A percentile compares a stretch with the other conserved stretches of the same genome.
Evolutionary conservation across 78 protist species (phyloP).

Genomic region (Emiliania huxleyi): DNA sequence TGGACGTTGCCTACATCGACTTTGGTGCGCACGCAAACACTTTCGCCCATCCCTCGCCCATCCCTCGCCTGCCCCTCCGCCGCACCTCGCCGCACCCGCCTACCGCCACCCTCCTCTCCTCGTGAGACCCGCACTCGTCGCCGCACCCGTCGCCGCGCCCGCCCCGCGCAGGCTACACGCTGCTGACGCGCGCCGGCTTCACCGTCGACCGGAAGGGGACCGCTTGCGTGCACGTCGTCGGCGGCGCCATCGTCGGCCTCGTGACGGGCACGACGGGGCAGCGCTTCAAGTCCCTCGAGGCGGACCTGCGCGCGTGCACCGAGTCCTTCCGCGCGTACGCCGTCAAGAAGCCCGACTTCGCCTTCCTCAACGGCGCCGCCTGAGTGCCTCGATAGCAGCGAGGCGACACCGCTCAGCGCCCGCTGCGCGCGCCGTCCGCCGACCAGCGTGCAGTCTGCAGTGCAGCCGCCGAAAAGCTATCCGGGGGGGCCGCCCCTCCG

Average conservation of each 20-base stretch:
- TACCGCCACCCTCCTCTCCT: too few species aligned
- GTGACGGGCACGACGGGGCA: background rate
- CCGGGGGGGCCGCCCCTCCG: too few species aligned
- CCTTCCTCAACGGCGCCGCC: background rate
- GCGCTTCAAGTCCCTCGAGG: background rate
- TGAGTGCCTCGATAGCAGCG: too few species aligned
- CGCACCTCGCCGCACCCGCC: too few species aligned
- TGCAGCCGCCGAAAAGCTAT: too few species aligned
- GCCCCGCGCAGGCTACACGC: conserved; percentile 15
- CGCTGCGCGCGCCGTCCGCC: too few species aligned
- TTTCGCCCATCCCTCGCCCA: too few species aligned
- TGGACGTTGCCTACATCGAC: background rate
- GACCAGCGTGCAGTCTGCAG: too few species aligned
- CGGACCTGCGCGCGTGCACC: background rate
- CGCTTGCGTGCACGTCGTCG: background rate
- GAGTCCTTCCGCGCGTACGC: background rate
- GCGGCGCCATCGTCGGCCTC: background rate
- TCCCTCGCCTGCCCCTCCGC: too few species aligned
- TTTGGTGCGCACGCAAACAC: too few species aligned
- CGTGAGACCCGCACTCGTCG: too few species aligned
- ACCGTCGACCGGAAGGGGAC: background rate
- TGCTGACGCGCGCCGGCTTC: conserved; percentile 30
- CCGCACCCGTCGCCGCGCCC: background rate
- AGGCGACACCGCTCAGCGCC: too few species aligned
- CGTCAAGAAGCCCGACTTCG: background rate